A percentile compares a stretch with the other conserved stretches of the same genome.
phyloP scores from a whole-genome alignment of 2,329 filamentous ascomycete species.

The Fusarium decemcellulare region DNA sequence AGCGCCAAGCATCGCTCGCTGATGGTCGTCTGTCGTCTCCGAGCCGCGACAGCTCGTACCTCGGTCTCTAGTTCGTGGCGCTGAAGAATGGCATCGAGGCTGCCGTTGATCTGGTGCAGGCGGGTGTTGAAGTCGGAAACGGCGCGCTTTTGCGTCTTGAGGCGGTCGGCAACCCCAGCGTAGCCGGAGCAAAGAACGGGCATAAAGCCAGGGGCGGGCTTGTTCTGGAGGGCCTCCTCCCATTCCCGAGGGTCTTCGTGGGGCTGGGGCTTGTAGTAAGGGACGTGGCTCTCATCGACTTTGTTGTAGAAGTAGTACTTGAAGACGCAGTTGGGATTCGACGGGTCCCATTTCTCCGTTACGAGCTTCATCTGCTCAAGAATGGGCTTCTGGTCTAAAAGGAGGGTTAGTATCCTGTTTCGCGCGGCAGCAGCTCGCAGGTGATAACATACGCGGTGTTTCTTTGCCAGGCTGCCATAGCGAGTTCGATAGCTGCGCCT shows the following conservation, averaged over 20 bases:
- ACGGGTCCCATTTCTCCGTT: constrained; percentile 81
- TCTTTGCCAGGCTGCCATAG: constrained; percentile 68
- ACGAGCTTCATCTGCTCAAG: constrained; percentile 81
- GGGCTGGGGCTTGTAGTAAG: constrained; percentile 79
- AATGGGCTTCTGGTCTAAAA: constrained; percentile 75
- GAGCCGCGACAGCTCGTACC: constrained; percentile 80
- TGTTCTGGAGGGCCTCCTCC: constrained; percentile 86
- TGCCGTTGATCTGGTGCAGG: constrained; percentile 85
- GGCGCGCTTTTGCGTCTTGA: constrained; percentile 79
- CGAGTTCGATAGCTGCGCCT: constrained; percentile 63
- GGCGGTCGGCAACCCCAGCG: constrained; percentile 77
- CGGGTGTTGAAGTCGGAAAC: constrained; percentile 79
- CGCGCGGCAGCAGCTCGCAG: background rate
- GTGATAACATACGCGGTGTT: constrained; percentile 59
- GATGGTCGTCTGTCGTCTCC: constrained; percentile 79
- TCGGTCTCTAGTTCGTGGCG: constrained; percentile 84
- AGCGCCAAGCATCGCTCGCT: constrained; percentile 81
- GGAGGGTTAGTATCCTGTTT: constrained; percentile 15
- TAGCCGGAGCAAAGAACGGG: constrained; percentile 84
- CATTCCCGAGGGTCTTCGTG: constrained; percentile 83
- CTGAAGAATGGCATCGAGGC: constrained; percentile 79
- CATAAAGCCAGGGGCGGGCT: constrained; percentile 82
- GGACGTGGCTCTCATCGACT: constrained; percentile 80
- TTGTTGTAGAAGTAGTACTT: constrained; percentile 92
- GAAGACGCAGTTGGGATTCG: constrained; percentile 78